Percentiles rank a stretch among this genome's conserved stretches.
Conservation (phyloP, 2,329 filamentous ascomycete genomes). For the Calonectria pteridis region DNA sequence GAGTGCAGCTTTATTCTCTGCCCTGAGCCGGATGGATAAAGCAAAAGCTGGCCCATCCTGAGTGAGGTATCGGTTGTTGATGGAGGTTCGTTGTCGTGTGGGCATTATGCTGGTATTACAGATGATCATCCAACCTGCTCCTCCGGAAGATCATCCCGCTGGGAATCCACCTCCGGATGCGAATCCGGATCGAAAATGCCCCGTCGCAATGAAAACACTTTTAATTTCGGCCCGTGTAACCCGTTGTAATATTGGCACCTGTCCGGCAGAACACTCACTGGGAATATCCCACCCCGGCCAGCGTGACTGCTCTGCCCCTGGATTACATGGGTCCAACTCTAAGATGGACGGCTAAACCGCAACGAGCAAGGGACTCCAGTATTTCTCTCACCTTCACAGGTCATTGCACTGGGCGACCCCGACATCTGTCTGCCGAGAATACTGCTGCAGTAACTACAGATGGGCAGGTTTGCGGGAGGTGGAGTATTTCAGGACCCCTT, state of each 20-base stretch:
- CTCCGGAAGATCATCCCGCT: background rate
- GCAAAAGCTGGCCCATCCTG: background rate
- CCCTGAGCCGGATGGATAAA: background rate
- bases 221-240: background rate
- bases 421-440: background rate
- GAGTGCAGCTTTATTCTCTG: background rate
- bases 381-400: background rate
- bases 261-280: background rate
- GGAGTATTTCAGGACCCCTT: background rate
- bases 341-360: background rate
- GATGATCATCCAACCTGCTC: background rate
- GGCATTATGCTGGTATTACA: background rate
- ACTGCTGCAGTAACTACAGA: background rate
- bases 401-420: background rate
- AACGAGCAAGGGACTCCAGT: background rate
- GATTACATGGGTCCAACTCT: background rate
- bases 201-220: background rate
- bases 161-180: background rate
- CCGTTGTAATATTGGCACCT: background rate
- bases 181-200: background rate
- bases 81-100: background rate
- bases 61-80: background rate
- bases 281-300: background rate
- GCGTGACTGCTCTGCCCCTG: background rate
- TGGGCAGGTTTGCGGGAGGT: background rate